Evolutionary conservation across 768 basidiomycete species (phyloP).

Genomic region (Xanthoconium purpureum): DNA sequence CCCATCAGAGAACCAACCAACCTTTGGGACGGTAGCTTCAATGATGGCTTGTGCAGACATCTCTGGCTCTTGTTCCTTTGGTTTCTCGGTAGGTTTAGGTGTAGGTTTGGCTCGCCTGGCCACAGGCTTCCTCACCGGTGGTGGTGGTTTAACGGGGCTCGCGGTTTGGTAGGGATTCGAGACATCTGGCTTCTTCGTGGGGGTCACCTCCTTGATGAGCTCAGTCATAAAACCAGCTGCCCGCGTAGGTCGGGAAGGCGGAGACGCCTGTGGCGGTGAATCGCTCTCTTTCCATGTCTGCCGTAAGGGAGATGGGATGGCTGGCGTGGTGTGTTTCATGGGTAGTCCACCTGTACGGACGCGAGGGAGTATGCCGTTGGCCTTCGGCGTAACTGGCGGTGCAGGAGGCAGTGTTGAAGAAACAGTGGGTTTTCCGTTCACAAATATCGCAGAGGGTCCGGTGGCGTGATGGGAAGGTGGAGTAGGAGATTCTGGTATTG

Average conservation of each 20-base stretch:
- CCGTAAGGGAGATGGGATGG: conserved; percentile 69
- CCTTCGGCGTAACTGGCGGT: conserved; percentile 26
- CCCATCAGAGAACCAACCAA: conserved; percentile 27
- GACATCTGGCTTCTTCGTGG: conserved; percentile 61
- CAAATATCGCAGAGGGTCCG: conserved; percentile 25
- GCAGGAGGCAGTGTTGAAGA: conserved; percentile 24
- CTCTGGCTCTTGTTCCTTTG: conserved; percentile 28
- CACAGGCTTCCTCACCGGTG: conserved; percentile 40
- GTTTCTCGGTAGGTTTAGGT: conserved; percentile 36
- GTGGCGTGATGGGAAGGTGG: conserved; percentile 30
- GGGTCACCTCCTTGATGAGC: conserved; percentile 68
- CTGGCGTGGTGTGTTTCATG: conserved; percentile 57
- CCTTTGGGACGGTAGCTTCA: conserved; percentile 75
- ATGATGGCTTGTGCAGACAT: conserved; percentile 66
- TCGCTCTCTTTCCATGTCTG: conserved; percentile 62
- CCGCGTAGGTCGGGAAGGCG: conserved; percentile 46
- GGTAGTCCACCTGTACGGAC: conserved; percentile 40
- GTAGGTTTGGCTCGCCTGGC: conserved; percentile 37
- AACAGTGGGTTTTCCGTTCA: conserved; percentile 25
- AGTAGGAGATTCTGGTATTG: conserved; percentile 32
- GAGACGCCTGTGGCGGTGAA: conserved; percentile 36
- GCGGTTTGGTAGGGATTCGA: conserved; percentile 77
- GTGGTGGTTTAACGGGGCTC: conserved; percentile 56
- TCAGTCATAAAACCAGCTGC: conserved; percentile 68
- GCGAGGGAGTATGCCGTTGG: conserved; percentile 29